Evolutionary conservation across 495 filamentous ascomycete genomes (phyloP), one percentile per base, ranked within the genome.

Genomic region (Clohesyomyces aquaticus): DNA sequence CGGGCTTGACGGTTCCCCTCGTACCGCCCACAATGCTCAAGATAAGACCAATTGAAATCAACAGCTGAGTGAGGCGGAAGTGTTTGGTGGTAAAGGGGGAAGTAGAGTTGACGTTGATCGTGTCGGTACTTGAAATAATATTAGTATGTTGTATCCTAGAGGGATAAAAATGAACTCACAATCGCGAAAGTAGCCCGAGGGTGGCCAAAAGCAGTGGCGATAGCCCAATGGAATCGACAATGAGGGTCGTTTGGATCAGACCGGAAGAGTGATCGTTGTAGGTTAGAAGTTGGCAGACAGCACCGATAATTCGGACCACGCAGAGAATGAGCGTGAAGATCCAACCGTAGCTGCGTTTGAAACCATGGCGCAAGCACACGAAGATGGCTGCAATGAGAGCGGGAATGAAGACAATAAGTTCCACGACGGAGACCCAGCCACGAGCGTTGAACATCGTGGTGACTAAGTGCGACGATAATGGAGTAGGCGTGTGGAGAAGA

Each of bases 311-410:
- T 9, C 70, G 67, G 41, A 68, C 32, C 12, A 64, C 19, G 29
- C 63, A 70, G 28, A 72, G 68, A 8, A 72, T 64, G 19, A 70
- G 41, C 27, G 61, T 63, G 48, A 57, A 72, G 32, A 72, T 72
- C 67, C 67, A 72, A 26, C 70, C 70, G 10, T 49, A 62, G 27
- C 53, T 61, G 1, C 57, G 59, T 9, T 49, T 32, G 61, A 72
- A 72, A 38, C 70, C 70, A 48, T 70, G 70, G 21, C 64, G 63
- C 25, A 16, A 23, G 59, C 67, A 70, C n/a, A 70, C 53, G 12
- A 65, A 23, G 3, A 46, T n/a, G 25, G 58, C 57, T 11, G 51
- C 43, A 10, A 62, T 23, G 23, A 49, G 12, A 1, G 58, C 41
- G 8, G 64, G 64, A 25, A 62, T 43, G 49, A 57, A 62, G 35